Percentiles rank a stretch among this genome's conserved stretches.
phyloP scores from a whole-genome alignment of 2,329 filamentous ascomycete genomes.

The Penicillium brevicompactum region DNA sequence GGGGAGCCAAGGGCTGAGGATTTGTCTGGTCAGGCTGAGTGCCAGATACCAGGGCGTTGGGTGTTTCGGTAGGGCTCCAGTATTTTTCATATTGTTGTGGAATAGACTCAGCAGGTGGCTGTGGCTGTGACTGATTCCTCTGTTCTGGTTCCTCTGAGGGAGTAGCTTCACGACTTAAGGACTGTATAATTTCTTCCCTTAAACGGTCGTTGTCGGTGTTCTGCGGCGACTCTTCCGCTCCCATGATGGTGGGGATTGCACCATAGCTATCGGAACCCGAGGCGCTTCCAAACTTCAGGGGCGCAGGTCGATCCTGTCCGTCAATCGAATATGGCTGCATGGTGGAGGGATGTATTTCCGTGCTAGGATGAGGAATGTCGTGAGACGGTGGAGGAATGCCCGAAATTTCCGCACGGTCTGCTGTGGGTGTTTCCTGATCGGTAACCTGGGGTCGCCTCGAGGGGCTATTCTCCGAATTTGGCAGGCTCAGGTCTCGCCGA shows the following conservation, averaged over 20 bases:
- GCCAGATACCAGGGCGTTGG: conserved; percentile 17
- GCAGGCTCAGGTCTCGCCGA: conserved; percentile 60
- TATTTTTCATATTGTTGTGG: conserved; percentile 43
- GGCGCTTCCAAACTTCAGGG: conserved; percentile 35
- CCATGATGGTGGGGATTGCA: conserved; percentile 37
- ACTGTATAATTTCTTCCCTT: conserved; percentile 52
- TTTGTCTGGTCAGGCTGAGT: conserved; percentile 17
- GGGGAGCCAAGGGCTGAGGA: conserved; percentile 14
- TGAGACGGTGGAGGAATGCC: conserved; percentile 34
- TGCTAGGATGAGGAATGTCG: conserved; percentile 15
- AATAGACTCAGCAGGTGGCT: conserved; percentile 30
- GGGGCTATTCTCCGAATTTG: conserved; percentile 61
- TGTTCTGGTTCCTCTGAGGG: conserved; percentile 32
- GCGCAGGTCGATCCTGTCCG: conserved; percentile 32
- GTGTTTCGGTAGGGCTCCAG: conserved; percentile 29
- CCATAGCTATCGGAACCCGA: conserved; percentile 17
- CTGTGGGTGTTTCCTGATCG: conserved; percentile 43
- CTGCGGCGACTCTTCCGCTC: conserved; percentile 38
- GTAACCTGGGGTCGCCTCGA: conserved; percentile 60
- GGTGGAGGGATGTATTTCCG: conserved; percentile 1
- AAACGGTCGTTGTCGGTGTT: conserved; percentile 49
- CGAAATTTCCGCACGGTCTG: conserved; percentile 49
- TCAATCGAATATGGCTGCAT: conserved; percentile 7
- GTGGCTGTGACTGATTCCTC: conserved; percentile 19
- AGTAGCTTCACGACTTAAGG: conserved; percentile 43